Evolutionary conservation across 805 yeast genomes (phyloP).

Genomic region (Jamesozyma rosinii): DNA sequence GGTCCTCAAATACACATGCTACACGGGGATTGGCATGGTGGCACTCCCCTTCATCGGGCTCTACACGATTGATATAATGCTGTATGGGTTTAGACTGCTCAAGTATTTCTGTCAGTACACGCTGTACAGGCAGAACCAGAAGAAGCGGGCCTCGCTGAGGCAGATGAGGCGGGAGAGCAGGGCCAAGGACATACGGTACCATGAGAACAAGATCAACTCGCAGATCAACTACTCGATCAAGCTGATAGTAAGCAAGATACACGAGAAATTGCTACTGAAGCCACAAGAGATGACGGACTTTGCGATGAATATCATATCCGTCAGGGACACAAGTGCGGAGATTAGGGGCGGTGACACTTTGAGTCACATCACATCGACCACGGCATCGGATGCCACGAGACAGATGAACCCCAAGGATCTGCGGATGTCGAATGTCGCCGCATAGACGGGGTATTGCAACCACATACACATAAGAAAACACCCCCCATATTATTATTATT

Average conservation of each 20-base stretch:
- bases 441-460: not conserved
- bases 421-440: not conserved
- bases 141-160: no score
- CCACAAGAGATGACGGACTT: not conserved
- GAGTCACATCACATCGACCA: not conserved
- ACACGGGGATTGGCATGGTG: not conserved
- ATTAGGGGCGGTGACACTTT: not conserved
- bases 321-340: not conserved
- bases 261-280: not conserved
- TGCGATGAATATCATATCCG: not conserved
- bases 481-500: no score
- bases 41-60: not conserved
- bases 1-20: not conserved
- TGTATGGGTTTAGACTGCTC: constrained; percentile 5
- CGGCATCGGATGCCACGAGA: not conserved
- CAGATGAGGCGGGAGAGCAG: not conserved
- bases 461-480: no score
- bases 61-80: constrained; percentile 3
- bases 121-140: not conserved
- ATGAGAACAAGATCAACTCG: not conserved
- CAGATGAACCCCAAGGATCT: not conserved
- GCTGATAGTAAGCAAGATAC: not conserved
- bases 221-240: not conserved
- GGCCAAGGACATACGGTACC: not conserved
- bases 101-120: not conserved